A percentile compares a stretch with the other conserved stretches of the same genome.
Conservation (phyloP, 2,329 filamentous ascomycete species). For the Phyllosticta citriasiana region DNA sequence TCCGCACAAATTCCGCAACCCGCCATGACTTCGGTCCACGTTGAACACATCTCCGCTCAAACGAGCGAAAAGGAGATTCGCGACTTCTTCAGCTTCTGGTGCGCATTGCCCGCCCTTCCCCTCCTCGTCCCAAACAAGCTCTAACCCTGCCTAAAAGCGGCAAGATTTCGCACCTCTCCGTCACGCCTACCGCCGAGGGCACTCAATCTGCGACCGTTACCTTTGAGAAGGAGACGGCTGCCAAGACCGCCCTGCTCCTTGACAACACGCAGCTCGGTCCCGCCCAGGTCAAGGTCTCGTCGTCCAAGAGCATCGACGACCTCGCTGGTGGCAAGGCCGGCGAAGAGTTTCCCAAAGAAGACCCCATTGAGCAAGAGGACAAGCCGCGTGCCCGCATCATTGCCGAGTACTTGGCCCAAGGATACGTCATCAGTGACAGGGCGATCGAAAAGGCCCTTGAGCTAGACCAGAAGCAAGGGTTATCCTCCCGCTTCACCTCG, state of each 20-base stretch:
- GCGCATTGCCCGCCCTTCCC: conserved; percentile 26
- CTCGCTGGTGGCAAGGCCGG: conserved; percentile 50
- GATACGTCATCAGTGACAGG: conserved; percentile 70
- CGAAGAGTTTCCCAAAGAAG: conserved; percentile 34
- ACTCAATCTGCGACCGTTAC: conserved; percentile 81
- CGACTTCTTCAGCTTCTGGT: conserved; percentile 97
- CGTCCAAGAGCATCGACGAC: conserved; percentile 58
- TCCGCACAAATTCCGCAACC: background rate
- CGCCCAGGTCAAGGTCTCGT: conserved; percentile 65
- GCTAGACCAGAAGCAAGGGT: conserved; percentile 81
- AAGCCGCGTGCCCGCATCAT: conserved; percentile 91
- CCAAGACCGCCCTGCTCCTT: conserved; percentile 91
- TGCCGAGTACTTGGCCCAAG: conserved; percentile 92
- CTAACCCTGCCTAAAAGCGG: conserved; percentile 46
- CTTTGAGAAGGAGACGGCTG: conserved; percentile 94
- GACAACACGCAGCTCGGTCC: conserved; percentile 90
- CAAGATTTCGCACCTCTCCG: conserved; percentile 77
- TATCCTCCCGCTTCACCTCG: conserved; percentile 67
- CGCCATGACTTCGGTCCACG: conserved; percentile 61
- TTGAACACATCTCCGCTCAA: conserved; percentile 74
- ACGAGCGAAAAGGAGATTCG: conserved; percentile 85
- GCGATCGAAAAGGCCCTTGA: conserved; percentile 76
- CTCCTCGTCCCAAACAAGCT: conserved; percentile 14
- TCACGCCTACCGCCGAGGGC: conserved; percentile 54
- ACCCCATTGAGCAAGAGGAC: conserved; percentile 73